Base-by-base conservation (phyloP, 2,329 filamentous ascomycete genomes). In the Gliomastix tumulicola region DNA sequence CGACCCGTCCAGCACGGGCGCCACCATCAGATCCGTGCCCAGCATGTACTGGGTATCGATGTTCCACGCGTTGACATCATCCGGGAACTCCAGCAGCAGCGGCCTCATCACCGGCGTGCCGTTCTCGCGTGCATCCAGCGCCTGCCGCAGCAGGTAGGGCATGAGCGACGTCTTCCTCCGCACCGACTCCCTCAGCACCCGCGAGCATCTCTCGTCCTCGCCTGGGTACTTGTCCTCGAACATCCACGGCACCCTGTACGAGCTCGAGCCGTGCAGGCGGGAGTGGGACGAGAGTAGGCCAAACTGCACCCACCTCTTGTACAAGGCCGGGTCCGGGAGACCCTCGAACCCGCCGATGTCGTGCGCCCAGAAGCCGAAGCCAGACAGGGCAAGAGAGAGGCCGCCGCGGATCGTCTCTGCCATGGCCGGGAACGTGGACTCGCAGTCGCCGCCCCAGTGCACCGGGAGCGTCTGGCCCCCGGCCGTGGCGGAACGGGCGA, bases 231-330 rank as follows among this genome's bases (percentile, higher is more conserved):
- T 78, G 40, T 73, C 59, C 46, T 84, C 82, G 41, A 85, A 76
- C 30, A 76, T 71, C 82, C 82, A 87, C 4, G 82, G 82, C n/a
- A 86, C 81, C 13, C 82, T 77, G 59, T 84, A 86, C 5, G 76
- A 82, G 41, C 68, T 74, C 32, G 75, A 81, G 3, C 82, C 82
- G 52, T 86, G 82, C 9, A 87, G 66, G 12, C 82, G 71, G 27
- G 78, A 83, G 55, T 87, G 82, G 9, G 74, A 76, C 45, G 79
- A 84, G 27, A 87, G 59, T 2, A 86, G 66, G 0, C 82, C 82
- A 54, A 86, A 84, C 13, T 80, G 79, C 6, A 86, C 79, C 82
- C 82, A 87, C 34, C 82, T 75, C 61, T 86, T 87, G 59, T 86
- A 87, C 47, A 86, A 74, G 62, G 76, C 79, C 0, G 76, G 78